Evolutionary conservation across 768 basidiomycete genomes (phyloP).

Genomic region (Clitopilus hobsonii): DNA sequence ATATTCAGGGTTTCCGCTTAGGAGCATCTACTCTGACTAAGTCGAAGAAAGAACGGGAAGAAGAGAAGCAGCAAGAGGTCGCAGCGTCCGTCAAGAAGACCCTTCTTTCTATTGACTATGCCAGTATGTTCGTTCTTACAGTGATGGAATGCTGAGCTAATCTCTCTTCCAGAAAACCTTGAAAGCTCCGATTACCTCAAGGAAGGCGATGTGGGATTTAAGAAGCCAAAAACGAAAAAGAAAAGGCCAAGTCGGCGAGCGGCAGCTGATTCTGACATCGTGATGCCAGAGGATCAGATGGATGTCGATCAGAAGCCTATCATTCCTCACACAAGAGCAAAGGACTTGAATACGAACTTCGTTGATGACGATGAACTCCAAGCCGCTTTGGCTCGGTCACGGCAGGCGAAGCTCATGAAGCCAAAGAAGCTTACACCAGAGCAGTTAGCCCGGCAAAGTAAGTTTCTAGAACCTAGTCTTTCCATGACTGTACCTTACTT

Average conservation of each 20-base stretch:
- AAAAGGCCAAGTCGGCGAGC: slow-evolving; percentile 73
- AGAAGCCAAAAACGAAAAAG: slow-evolving; percentile 96
- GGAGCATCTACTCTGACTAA: slow-evolving; percentile 48
- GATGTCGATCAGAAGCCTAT: slow-evolving; percentile 76
- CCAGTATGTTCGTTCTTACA: slow-evolving; percentile 52
- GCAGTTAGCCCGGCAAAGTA: slow-evolving; percentile 75
- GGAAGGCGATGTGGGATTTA: slow-evolving; percentile 92
- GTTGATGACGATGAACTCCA: slow-evolving; percentile 99
- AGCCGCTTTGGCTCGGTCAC: slow-evolving; percentile 81
- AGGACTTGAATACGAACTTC: slow-evolving; percentile 83
- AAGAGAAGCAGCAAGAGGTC: slow-evolving; percentile 44
- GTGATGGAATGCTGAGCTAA: slow-evolving; percentile 10
- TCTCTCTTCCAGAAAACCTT: slow-evolving; percentile 61
- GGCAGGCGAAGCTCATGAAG: slow-evolving; percentile 78
- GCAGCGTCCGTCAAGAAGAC: slow-evolving; percentile 74
- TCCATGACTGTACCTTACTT: slow-evolving; percentile 3
- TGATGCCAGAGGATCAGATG: slow-evolving; percentile 55
- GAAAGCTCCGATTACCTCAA: slow-evolving; percentile 84
- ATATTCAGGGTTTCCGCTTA: slow-evolving; percentile 75
- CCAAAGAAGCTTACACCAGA: slow-evolving; percentile 75
- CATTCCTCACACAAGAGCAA: slow-evolving; percentile 55
- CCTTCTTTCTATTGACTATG: slow-evolving; percentile 81
- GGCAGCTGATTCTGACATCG: slow-evolving; percentile 47
- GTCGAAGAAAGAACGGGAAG: slow-evolving; percentile 33
- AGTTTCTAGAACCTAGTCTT: slow-evolving; percentile 20